phyloP scores from a whole-genome alignment of 371 early-diverging fungal species.

The Rhizomucor miehei region DNA sequence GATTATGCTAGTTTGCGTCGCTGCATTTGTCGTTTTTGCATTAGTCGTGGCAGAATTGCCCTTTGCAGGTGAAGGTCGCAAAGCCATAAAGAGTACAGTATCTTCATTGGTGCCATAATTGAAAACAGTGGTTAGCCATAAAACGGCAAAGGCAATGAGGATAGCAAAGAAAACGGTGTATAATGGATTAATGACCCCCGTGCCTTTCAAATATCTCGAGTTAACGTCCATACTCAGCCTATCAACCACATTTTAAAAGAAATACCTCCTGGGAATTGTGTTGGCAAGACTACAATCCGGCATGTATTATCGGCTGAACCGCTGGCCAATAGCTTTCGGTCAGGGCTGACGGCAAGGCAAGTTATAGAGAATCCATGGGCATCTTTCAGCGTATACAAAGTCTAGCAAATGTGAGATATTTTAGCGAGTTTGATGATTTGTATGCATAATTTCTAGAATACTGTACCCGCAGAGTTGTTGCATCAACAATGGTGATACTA shows the following conservation, averaged over 20 bases:
- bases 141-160: slow-evolving; percentile 13
- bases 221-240: no score
- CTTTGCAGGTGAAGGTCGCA: no score
- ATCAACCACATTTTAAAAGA: slow-evolving; percentile 4
- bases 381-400: slow-evolving; percentile 15
- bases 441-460: not conserved
- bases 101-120: no score
- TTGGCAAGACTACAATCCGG: slow-evolving; percentile 52
- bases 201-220: not conserved
- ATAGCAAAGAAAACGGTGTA: slow-evolving; percentile 34
- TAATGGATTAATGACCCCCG: slow-evolving; percentile 25
- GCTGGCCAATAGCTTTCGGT: slow-evolving; percentile 54
- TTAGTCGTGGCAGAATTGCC: no score
- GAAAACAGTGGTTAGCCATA: no score
- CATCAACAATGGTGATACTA: slow-evolving; percentile 50
- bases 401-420: no score
- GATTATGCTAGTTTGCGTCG: no score
- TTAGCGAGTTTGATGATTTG: no score
- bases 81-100: no score
- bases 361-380: slow-evolving; percentile 70
- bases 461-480: slow-evolving; percentile 46
- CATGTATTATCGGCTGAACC: slow-evolving; percentile 70
- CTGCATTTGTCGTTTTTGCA: no score
- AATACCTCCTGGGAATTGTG: slow-evolving; percentile 46
- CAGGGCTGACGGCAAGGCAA: slow-evolving; percentile 58